Base-by-base conservation (phyloP, 192 early-diverging fungal species). In the Funneliformis geosporum region DNA sequence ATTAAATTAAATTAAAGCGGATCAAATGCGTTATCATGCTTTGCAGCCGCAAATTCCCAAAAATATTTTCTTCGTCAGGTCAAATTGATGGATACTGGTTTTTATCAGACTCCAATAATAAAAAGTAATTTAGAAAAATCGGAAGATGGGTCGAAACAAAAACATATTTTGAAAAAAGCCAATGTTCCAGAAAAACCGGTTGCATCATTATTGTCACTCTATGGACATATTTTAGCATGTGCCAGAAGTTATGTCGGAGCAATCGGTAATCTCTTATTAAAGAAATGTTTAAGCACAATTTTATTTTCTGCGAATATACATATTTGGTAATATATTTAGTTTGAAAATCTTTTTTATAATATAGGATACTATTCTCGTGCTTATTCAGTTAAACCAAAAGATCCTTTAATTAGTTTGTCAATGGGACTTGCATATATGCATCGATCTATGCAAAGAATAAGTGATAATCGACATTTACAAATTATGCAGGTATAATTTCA, bases 401-500 rank as follows among this genome's bases (percentile, higher is more conserved):
- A 94, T 77, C 91, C 93, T 1, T 62, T 96, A 44, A 87, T 91
- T 42, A 90, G 89, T 28, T 74, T 96, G 0, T 90, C 83, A 27
- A 74, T 93, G 5, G 92, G 88, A 11, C 38, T 93, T 23, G 87
- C 90, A 12, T 88, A 89, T 75, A 40, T 95, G 5, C 91, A 93
- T 69, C 82, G 89, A 47, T 85, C 89, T 0, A 90, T 93, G 90
- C 90, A 93, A 76, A 84, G 94, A 18, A 86, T 91, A 71, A 87
- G 88, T 2, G 88, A 90, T 44, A 91, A 93, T 80, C 85, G 95
- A 69, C 94, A 94, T 70, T 60, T 89, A 67, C 89, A 92, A 55
- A 82, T 96, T 64, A 75, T 89, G 5, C 90, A 90, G 62, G 87
- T 82, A 25, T 60, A 4, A n/a, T 4, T 44, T 46, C 8, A n/a